Base-by-base conservation (phyloP, 2,329 filamentous ascomycete genomes). In the Xylariaceae sp. region DNA sequence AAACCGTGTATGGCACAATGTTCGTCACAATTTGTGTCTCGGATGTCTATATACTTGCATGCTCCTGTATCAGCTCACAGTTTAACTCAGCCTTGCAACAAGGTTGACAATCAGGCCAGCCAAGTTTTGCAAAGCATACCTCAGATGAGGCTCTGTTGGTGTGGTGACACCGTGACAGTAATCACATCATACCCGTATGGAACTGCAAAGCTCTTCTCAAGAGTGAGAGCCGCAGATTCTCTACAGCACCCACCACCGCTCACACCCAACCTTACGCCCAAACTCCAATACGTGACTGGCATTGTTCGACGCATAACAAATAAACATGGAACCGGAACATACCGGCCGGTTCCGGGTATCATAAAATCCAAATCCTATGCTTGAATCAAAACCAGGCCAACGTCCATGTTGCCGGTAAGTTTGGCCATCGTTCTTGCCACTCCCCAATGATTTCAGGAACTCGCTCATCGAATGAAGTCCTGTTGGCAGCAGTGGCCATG, bases 391-490 rank as follows among this genome's bases (percentile, higher is more conserved):
- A 88, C 89, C 92, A 98, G 17, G 88, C 88, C 59, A 97, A 60
- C 16, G 89, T 97, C 92, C 92, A 98, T 40, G 92, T 74, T 3
- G 88, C 86, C 13, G 92, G 92, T 52, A 97, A 64, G 53, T 87
- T 83, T 4, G 92, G 90, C 87, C 90, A 96, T 52, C 83, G 77
- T 62, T 95, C 89, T 65, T 98, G 92, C 92, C 92, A 98, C 37
- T 81, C 78, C 2, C 81, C 90, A 44, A 98, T 67, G 24, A 98
- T 85, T 50, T 96, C 89, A 0, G 92, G 92, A 2, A 98, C 92
- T 39, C 80, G 78, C 61, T 95, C 89, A 63, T 98, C 92, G 56
- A 98, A 98, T 19, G 83, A 83, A 21, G 76, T 71, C 41, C 90
- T 72, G 40, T 81, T 79, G 2, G 76, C 72, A 4, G 76, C 78